phyloP scores from a whole-genome alignment of 2,329 filamentous ascomycete genomes.

The Bipolaris victoriae region DNA sequence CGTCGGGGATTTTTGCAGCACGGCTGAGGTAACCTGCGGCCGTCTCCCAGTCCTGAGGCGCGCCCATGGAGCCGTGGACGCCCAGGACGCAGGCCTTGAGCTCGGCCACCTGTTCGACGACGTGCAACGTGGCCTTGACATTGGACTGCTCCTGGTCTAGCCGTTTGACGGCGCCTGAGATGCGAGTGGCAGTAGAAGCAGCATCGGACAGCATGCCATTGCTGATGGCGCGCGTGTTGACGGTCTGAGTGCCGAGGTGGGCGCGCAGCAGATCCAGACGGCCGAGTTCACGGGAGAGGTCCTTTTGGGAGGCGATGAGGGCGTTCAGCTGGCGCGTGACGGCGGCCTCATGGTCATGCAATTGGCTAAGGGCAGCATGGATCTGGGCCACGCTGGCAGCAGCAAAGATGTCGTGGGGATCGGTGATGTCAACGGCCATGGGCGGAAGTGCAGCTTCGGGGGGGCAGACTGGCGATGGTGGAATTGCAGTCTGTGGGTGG shows the following conservation, averaged over 20 bases:
- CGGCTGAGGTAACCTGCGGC: slow-evolving; percentile 88
- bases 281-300: slow-evolving; percentile 83
- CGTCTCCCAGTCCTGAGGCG: slow-evolving; percentile 97
- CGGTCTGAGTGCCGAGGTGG: slow-evolving; percentile 83
- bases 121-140: slow-evolving; percentile 86
- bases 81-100: slow-evolving; percentile 96
- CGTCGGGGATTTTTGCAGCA: slow-evolving; percentile 78
- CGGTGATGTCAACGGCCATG: slow-evolving; percentile 27
- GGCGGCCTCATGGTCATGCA: slow-evolving; percentile 76
- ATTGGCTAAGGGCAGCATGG: slow-evolving; percentile 73
- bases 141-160: slow-evolving; percentile 90
- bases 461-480: neutral
- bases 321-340: slow-evolving; percentile 77
- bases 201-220: slow-evolving; percentile 90
- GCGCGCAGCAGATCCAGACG: slow-evolving; percentile 89
- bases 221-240: slow-evolving; percentile 81
- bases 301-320: slow-evolving; percentile 81
- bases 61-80: slow-evolving; percentile 94
- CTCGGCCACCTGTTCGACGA: slow-evolving; percentile 96
- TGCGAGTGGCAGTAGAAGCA: slow-evolving; percentile 80
- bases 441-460: neutral
- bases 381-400: slow-evolving; percentile 80
- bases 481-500: neutral
- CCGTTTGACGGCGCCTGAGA: slow-evolving; percentile 84
- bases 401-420: slow-evolving; percentile 57